Evolutionary conservation across 2,329 filamentous ascomycete species (phyloP).

Genomic region (Fusarium equiseti): DNA sequence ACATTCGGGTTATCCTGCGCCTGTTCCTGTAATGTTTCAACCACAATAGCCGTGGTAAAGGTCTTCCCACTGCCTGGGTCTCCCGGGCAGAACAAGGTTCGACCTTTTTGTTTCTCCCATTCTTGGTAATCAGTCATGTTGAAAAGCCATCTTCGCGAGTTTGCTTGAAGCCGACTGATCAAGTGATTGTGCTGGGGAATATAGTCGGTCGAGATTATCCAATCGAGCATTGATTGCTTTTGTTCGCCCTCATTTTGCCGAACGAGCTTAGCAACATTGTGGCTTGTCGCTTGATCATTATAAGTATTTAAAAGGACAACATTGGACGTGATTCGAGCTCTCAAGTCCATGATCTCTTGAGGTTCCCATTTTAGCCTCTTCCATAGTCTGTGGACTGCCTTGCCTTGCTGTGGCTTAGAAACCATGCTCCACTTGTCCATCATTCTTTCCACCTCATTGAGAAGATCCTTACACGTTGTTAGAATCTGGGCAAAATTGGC

Average conservation of each 20-base stretch:
- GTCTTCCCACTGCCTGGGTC: not conserved
- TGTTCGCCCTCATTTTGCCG: not conserved
- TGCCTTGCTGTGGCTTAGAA: not conserved
- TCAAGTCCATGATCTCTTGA: rapidly evolving
- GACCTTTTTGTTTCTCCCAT: rapidly evolving
- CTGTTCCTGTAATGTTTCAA: not conserved
- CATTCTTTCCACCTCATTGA: rapidly evolving
- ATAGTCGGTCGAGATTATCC: not conserved
- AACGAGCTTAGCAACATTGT: not conserved
- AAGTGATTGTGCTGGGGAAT: not conserved
- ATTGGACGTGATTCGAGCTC: rapidly evolving
- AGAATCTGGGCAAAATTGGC: not conserved
- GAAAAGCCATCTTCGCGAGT: not conserved
- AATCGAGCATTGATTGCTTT: rapidly evolving
- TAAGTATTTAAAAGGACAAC: rapidly evolving
- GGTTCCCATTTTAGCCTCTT: not conserved
- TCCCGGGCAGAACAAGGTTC: not conserved
- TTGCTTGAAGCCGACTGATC: not conserved
- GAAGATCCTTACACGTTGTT: not conserved
- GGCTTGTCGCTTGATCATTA: not conserved
- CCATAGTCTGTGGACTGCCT: not conserved
- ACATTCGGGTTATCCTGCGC: rapidly evolving
- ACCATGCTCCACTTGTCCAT: rapidly evolving
- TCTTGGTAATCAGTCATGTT: rapidly evolving
- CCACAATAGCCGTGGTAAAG: rapidly evolving